These are phyloP conservation scores for Cercospora beticola DNA, from an alignment of 2,329 filamentous ascomycete genomes.

Conservation along the genomic window DNA sequence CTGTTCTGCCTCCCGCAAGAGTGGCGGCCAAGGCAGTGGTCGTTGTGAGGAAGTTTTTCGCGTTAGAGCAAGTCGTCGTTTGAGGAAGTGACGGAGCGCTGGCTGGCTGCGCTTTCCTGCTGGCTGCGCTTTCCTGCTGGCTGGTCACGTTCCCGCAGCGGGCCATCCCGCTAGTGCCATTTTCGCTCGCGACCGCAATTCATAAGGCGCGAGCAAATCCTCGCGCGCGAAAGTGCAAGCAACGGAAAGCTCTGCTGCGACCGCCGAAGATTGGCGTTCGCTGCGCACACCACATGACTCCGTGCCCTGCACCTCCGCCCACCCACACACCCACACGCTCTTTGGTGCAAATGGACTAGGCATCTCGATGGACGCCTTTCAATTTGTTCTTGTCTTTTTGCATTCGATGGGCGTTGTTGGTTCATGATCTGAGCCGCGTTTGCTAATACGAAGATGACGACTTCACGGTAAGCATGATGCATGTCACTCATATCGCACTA, in stretches of 20 bases:
- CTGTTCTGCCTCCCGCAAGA: not conserved
- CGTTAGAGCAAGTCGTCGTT: not conserved
- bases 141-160: not conserved
- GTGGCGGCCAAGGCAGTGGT: not conserved
- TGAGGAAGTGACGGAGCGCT: not conserved
- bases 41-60: not conserved
- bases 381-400: slow-evolving; percentile 1
- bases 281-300: slow-evolving; percentile 5
- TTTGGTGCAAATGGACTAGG: not conserved
- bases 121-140: not conserved
- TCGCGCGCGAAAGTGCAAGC: not conserved
- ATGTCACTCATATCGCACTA: slow-evolving; percentile 13
- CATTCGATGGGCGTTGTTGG: not conserved
- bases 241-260: slow-evolving; percentile 2
- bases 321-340: not conserved
- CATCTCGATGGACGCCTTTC: slow-evolving; percentile 11
- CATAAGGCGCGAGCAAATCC: not conserved
- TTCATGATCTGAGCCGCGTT: slow-evolving; percentile 1
- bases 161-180: not conserved
- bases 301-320: not conserved
- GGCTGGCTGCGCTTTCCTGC: not conserved
- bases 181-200: not conserved
- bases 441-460: slow-evolving; percentile 9
- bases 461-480: slow-evolving; percentile 15
- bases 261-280: not conserved